These are phyloP conservation scores for Pythium dissotocum DNA, from an alignment of 352 stramenopile genomes.

Conservation along the genomic window DNA sequence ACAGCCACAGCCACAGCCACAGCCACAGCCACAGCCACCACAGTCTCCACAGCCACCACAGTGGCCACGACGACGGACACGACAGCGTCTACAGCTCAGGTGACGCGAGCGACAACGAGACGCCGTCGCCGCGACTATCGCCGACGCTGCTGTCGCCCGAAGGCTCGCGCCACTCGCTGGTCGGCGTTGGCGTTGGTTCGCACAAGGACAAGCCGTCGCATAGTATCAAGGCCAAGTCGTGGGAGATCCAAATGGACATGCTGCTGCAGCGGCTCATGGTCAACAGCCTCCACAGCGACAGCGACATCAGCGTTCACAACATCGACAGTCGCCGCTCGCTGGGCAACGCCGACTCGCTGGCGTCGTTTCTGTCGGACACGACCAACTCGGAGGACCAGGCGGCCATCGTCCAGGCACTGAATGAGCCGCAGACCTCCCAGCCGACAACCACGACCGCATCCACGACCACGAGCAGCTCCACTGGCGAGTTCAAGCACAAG, in stretches of 20 bases:
- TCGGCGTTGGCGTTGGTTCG: neutral
- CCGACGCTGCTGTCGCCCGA: slow-evolving; percentile 8
- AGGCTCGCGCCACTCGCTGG: slow-evolving; percentile 7
- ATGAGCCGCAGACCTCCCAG: neutral
- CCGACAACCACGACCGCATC: neutral
- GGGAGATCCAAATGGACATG: slow-evolving; percentile 87
- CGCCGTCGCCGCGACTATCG: neutral
- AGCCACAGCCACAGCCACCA: neutral
- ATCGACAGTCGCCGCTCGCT: slow-evolving; percentile 67
- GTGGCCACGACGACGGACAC: neutral
- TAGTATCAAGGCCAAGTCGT: slow-evolving; percentile 51
- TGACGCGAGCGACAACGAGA: slow-evolving; percentile 28
- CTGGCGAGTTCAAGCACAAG: slow-evolving; percentile 2
- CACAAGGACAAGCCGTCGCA: slow-evolving; percentile 9
- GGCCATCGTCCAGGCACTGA: neutral
- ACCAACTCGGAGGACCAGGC: slow-evolving; percentile 10
- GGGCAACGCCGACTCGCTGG: slow-evolving; percentile 33
- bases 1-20: too few relatives aligned
- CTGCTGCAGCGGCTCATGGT: slow-evolving; percentile 83
- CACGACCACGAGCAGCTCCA: neutral
- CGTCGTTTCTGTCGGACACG: slow-evolving; percentile 43
- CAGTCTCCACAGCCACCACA: neutral
- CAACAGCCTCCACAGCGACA: slow-evolving; percentile 73
- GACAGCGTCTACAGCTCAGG: neutral
- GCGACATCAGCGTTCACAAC: slow-evolving; percentile 81